Conservation (phyloP, 1,284 basidiomycete genomes). For the Kwoniella shivajii region DNA sequence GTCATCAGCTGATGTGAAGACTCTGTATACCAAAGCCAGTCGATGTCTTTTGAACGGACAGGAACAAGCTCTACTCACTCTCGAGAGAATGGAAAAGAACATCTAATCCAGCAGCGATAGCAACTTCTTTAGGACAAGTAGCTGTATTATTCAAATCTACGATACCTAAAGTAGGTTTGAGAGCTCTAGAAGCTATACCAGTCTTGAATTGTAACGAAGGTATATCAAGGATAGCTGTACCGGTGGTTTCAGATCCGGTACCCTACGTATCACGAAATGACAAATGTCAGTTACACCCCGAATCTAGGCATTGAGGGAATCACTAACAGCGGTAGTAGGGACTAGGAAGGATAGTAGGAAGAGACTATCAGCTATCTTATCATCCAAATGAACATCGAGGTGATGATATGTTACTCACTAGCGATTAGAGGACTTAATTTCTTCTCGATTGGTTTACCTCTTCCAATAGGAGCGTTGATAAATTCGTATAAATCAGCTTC, state of each 20-base stretch:
- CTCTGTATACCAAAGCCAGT: no score
- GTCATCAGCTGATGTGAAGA: background rate
- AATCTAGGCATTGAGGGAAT: background rate
- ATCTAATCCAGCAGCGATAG: conserved; percentile 89
- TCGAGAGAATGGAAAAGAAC: conserved; percentile 94
- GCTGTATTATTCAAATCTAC: conserved; percentile 83
- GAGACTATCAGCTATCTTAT: background rate
- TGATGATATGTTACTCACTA: conserved; percentile 50
- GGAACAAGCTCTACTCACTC: conserved; percentile 57
- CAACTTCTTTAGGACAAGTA: conserved; percentile 78
- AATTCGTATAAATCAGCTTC: conserved; percentile 92
- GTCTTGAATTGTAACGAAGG: conserved; percentile 90
- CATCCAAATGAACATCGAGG: no score
- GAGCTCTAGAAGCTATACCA: conserved; percentile 86
- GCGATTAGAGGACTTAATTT: conserved; percentile 83
- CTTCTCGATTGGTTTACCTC: conserved; percentile 80
- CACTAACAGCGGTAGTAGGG: conserved; percentile 80
- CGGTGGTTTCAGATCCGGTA: conserved; percentile 96
- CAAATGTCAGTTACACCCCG: background rate
- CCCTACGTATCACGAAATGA: conserved; percentile 49
- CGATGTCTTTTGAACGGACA: background rate
- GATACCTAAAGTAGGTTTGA: conserved; percentile 88
- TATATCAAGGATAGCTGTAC: conserved; percentile 90
- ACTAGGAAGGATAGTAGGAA: conserved; percentile 57
- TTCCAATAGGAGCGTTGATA: conserved; percentile 94